phyloP scores from a whole-genome alignment of 768 basidiomycete species.

The Saitozyma sp. region DNA sequence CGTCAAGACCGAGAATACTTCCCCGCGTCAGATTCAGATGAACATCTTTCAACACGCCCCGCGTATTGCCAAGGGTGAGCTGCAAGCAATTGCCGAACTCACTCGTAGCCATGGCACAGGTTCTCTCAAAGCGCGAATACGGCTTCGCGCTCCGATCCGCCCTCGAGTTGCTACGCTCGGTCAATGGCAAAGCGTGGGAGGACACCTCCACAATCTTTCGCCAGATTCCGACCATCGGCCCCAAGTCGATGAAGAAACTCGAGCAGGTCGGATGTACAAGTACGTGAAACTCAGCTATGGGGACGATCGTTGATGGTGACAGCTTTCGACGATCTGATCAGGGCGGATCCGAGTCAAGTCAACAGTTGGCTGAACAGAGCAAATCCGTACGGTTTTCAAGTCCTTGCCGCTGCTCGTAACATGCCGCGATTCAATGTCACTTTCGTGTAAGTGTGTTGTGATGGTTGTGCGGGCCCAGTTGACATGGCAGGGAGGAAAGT shows the following conservation, averaged over 20 bases:
- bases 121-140: constrained; percentile 65
- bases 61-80: constrained; percentile 72
- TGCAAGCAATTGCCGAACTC: neutral
- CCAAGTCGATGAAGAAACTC: constrained; percentile 61
- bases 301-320: neutral
- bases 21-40: constrained; percentile 63
- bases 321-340: constrained; percentile 32
- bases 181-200: constrained; percentile 89
- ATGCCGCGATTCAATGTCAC: neutral
- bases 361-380: constrained; percentile 26
- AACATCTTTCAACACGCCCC: constrained; percentile 71
- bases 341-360: constrained; percentile 20
- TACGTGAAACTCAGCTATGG: constrained; percentile 7
- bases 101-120: constrained; percentile 69
- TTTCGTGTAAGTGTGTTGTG: too few species aligned
- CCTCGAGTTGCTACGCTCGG: constrained; percentile 74
- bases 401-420: constrained; percentile 15
- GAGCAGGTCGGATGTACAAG: constrained; percentile 66
- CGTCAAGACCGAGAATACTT: constrained; percentile 58
- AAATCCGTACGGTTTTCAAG: constrained; percentile 24
- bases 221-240: constrained; percentile 79
- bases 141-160: constrained; percentile 72
- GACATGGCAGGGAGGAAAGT: too few species aligned
- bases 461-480: too few species aligned
- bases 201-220: constrained; percentile 77